phyloP scores from a whole-genome alignment of 306 rosid genomes.

The Carpinus viminea region DNA sequence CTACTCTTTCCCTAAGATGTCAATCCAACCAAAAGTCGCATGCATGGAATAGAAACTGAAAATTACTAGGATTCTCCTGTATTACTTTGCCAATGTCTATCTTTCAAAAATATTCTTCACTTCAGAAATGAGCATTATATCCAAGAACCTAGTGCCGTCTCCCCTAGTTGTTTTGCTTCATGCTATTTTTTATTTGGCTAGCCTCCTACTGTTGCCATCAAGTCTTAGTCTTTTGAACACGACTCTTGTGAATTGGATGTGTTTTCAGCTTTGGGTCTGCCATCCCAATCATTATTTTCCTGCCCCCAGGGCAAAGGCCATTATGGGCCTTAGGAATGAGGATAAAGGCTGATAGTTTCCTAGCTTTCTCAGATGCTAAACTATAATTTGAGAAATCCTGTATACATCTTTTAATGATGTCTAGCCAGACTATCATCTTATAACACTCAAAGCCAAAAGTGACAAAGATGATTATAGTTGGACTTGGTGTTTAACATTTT shows the following conservation, averaged over 20 bases:
- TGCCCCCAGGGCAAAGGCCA: background rate
- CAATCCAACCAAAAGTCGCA: background rate
- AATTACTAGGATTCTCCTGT: background rate
- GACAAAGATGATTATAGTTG: slow-evolving; percentile 8
- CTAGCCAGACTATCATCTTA: background rate
- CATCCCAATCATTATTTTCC: background rate
- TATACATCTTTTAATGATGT: background rate
- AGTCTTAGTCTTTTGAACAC: background rate
- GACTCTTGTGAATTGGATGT: background rate
- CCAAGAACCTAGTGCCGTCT: background rate
- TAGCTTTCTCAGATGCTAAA: background rate
- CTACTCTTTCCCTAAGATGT: background rate
- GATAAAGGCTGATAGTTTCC: background rate
- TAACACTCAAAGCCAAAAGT: background rate
- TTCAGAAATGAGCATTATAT: background rate
- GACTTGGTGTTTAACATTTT: background rate
- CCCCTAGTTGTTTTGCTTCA: background rate
- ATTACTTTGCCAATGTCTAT: background rate
- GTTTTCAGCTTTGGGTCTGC: background rate
- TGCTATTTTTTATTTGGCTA: background rate
- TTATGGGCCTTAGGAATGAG: background rate
- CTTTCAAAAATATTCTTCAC: background rate
- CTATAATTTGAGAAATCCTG: background rate
- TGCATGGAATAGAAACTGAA: background rate
- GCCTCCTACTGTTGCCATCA: background rate